phyloP scores from a whole-genome alignment of 2,329 filamentous ascomycete species.

The Lecanosticta acicola region DNA sequence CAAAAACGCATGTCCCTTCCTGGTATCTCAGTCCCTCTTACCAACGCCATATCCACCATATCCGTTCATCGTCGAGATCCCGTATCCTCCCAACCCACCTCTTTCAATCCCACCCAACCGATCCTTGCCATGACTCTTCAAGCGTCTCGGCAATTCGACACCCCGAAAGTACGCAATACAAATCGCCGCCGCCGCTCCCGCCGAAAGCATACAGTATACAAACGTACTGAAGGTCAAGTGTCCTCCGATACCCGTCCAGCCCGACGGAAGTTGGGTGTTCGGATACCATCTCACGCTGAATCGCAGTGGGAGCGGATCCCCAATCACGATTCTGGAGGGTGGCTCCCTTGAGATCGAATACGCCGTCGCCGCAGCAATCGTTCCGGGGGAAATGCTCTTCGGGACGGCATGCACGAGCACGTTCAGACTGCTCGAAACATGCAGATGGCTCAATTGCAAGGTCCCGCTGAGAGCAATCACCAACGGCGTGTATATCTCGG shows the following conservation, averaged over 20 bases:
- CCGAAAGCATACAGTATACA: constrained; percentile 46
- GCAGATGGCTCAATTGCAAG: constrained; percentile 80
- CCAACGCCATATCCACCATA: constrained; percentile 34
- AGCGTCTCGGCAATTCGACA: constrained; percentile 46
- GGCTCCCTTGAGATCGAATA: constrained; percentile 65
- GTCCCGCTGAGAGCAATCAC: constrained; percentile 87
- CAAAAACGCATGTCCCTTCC: not conserved
- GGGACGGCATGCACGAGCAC: constrained; percentile 71
- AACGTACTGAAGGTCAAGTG: constrained; percentile 47
- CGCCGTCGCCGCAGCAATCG: constrained; percentile 78
- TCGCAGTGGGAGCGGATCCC: constrained; percentile 71
- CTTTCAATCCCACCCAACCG: constrained; percentile 39
- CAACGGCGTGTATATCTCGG: constrained; percentile 63
- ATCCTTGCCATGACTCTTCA: constrained; percentile 55
- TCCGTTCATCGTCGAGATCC: constrained; percentile 35
- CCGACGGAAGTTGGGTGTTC: constrained; percentile 59
- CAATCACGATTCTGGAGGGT: constrained; percentile 69
- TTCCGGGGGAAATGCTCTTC: constrained; percentile 52
- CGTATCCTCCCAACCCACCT: constrained; percentile 40
- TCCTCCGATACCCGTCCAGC: constrained; percentile 49
- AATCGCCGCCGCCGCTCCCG: constrained; percentile 44
- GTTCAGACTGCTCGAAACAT: constrained; percentile 85
- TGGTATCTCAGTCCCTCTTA: constrained; percentile 39
- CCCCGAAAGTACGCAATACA: constrained; percentile 52
- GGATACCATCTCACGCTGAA: constrained; percentile 87